phyloP scores from a whole-genome alignment of 805 yeast genomes.

The Barnettozyma pratensis region DNA sequence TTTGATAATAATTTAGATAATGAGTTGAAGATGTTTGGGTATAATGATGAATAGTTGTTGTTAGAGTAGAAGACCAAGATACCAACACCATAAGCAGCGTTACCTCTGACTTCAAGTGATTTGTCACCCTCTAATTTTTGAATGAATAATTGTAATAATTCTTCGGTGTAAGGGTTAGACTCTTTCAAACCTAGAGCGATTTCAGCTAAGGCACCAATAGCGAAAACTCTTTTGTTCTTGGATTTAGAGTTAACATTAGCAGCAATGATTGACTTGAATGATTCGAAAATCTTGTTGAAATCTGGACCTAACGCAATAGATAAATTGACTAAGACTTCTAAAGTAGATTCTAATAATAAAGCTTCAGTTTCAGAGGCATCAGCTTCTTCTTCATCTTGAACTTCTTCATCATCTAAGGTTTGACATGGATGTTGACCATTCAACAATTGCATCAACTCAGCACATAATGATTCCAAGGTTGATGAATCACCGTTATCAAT shows the following conservation, averaged over 20 bases:
- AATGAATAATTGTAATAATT: slow-evolving; percentile 64
- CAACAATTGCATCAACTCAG: slow-evolving; percentile 64
- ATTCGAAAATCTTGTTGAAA: slow-evolving; percentile 65
- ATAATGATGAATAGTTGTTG: slow-evolving; percentile 46
- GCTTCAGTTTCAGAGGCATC: slow-evolving; percentile 60
- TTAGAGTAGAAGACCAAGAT: slow-evolving; percentile 48
- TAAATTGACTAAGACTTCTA: slow-evolving; percentile 78
- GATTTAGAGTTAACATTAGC: slow-evolving; percentile 56
- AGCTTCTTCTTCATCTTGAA: slow-evolving; percentile 48
- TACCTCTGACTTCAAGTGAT: slow-evolving; percentile 85
- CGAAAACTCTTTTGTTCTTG: slow-evolving; percentile 70
- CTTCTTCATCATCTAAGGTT: slow-evolving; percentile 65
- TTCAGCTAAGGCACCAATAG: slow-evolving; percentile 90
- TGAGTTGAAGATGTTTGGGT: slow-evolving; percentile 61
- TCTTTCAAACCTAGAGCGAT: slow-evolving; percentile 70
- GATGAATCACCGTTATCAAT: slow-evolving; percentile 55
- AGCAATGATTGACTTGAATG: slow-evolving; percentile 62
- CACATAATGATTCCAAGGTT: slow-evolving; percentile 62
- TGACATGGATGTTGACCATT: slow-evolving; percentile 85
- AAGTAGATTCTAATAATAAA: slow-evolving; percentile 73
- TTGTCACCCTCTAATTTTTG: slow-evolving; percentile 67
- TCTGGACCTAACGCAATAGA: slow-evolving; percentile 75
- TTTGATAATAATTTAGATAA: slow-evolving; percentile 69
- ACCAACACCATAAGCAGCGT: slow-evolving; percentile 96
- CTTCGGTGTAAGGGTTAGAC: slow-evolving; percentile 60